A percentile compares a stretch with the other conserved stretches of the same genome.
phyloP scores from a whole-genome alignment of 2,329 filamentous ascomycete species.

The Microcyclospora pomicola region DNA sequence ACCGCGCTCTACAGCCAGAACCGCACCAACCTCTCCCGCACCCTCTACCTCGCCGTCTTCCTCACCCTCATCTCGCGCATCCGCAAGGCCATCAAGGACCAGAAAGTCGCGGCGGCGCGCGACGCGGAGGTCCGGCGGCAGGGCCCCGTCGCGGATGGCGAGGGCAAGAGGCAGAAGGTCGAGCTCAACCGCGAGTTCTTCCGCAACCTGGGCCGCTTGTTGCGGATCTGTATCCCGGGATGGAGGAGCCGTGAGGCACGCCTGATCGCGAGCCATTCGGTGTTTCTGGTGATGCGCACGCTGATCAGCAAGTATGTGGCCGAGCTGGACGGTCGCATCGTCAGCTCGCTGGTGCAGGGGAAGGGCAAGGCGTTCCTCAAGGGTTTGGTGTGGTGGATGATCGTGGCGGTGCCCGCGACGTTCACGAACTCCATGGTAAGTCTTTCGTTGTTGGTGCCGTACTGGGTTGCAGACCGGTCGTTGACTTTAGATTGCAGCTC shows the following conservation, averaged over 20 bases:
- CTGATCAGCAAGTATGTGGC: slow-evolving; percentile 92
- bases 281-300: slow-evolving; percentile 82
- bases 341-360: slow-evolving; percentile 82
- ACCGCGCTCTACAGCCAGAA: slow-evolving; percentile 62
- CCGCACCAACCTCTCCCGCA: slow-evolving; percentile 68
- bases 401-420: slow-evolving; percentile 86
- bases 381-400: slow-evolving; percentile 94
- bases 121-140: slow-evolving; percentile 44
- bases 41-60: slow-evolving; percentile 70
- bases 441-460: slow-evolving; percentile 3
- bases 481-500: slow-evolving; percentile 40
- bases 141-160: slow-evolving; percentile 19
- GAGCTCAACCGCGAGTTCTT: slow-evolving; percentile 85
- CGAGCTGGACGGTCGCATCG: slow-evolving; percentile 84
- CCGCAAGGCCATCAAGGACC: slow-evolving; percentile 80
- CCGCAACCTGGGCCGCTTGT: slow-evolving; percentile 58
- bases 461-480: neutral
- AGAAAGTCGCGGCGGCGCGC: slow-evolving; percentile 67
- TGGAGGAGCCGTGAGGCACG: slow-evolving; percentile 81
- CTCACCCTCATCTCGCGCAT: slow-evolving; percentile 73
- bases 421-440: slow-evolving; percentile 94
- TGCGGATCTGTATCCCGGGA: slow-evolving; percentile 80
- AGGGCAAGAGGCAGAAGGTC: slow-evolving; percentile 55
- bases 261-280: slow-evolving; percentile 75
- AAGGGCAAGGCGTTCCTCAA: slow-evolving; percentile 81